Percentiles rank a stretch among this genome's conserved stretches.
Conservation (phyloP, 108 stramenopile genomes). For the Nitzschia inconspicua region DNA sequence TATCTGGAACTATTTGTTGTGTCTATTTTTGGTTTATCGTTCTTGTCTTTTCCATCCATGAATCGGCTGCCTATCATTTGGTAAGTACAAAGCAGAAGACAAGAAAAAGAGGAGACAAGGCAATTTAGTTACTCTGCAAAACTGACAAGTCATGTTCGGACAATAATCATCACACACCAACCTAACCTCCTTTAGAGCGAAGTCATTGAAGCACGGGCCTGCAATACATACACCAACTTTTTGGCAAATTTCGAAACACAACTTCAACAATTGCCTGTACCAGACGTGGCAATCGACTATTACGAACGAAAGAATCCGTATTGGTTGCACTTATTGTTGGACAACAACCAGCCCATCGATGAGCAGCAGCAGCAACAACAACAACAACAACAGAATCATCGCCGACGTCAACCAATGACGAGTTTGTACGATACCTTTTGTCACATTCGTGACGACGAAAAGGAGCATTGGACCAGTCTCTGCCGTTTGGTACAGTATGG, state of each 20-base stretch:
- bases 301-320: conserved; percentile 65
- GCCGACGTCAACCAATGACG: conserved; percentile 40
- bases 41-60: conserved; percentile 59
- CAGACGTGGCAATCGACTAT: conserved; percentile 55
- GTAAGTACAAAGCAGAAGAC: too few relatives aligned
- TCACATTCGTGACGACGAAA: conserved; percentile 73
- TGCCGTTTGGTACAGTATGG: too few relatives aligned
- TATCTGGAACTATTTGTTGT: conserved; percentile 82
- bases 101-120: too few relatives aligned
- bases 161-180: too few relatives aligned
- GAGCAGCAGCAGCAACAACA: neutral
- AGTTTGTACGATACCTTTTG: conserved; percentile 73
- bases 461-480: conserved; percentile 33
- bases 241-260: conserved; percentile 40
- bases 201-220: conserved; percentile 72
- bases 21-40: conserved; percentile 80
- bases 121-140: too few relatives aligned
- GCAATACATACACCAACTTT: conserved; percentile 67
- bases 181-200: too few relatives aligned
- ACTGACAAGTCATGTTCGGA: too few relatives aligned
- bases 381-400: neutral
- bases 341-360: neutral
- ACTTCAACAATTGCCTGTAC: conserved; percentile 46
- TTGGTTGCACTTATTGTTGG: conserved; percentile 55
- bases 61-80: conserved; percentile 66